Evolutionary conservation across 2,329 filamentous ascomycete species (phyloP).

Genomic region (Hymenoscyphus infarciens): DNA sequence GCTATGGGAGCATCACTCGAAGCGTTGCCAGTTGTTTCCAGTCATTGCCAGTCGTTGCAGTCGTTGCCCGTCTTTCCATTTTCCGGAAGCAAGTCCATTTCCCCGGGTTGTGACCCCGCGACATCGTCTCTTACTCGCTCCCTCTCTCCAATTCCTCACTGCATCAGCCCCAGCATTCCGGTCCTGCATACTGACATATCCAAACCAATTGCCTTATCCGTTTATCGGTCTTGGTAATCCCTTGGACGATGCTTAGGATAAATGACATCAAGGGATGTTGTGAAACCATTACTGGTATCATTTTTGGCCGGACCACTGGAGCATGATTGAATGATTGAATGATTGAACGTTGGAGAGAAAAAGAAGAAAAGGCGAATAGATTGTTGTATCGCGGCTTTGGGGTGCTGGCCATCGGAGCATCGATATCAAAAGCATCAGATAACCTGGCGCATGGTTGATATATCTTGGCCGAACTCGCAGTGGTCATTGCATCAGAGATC

Average conservation of each 20-base stretch:
- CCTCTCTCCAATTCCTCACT: neutral
- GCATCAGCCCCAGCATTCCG: conserved; percentile 10
- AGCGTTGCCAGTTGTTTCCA: conserved; percentile 1
- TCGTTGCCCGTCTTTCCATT: conserved; percentile 3
- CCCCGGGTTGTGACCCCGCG: conserved; percentile 9
- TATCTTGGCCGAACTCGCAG: conserved; percentile 22
- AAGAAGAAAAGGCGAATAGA: neutral
- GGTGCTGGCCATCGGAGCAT: neutral
- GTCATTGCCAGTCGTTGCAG: neutral
- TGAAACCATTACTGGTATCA: neutral
- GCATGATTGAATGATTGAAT: neutral
- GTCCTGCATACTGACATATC: conserved; percentile 2
- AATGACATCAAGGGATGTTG: neutral
- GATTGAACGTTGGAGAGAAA: neutral
- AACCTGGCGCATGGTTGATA: neutral
- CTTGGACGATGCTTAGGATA: conserved; percentile 1
- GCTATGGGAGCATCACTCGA: neutral
- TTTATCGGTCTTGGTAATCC: neutral
- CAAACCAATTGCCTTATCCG: conserved; percentile 4
- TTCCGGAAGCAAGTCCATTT: conserved; percentile 9
- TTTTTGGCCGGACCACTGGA: neutral
- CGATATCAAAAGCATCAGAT: conserved; percentile 2
- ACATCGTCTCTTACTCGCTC: neutral
- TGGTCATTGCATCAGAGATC: conserved; percentile 14
- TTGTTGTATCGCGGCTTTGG: neutral